Evolutionary conservation across 2,329 filamentous ascomycete genomes (phyloP), one percentile per base, ranked within the genome.

Genomic region (Colletotrichum acutatum): DNA sequence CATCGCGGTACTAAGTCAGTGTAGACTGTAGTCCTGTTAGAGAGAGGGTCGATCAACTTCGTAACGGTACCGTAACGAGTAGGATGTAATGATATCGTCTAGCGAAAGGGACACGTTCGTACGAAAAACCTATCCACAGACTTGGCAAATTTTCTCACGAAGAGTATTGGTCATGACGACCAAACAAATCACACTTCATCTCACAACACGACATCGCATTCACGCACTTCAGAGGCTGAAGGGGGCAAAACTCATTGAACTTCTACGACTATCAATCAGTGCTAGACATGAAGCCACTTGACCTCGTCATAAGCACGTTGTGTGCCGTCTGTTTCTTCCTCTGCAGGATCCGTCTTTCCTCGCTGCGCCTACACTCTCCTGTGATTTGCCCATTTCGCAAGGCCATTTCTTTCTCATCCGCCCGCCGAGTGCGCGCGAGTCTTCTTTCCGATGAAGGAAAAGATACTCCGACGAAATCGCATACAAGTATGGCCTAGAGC

Each of bases 361-460:
- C 60, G 14, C 59, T 57, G 68, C 73, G 58, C 73, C 73, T 71
- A 75, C 74, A 75, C 71, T 67, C 71, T 73, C 63, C 71, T 71
- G 52, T 26, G 54, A 52, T 49, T 32, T 22, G 58, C 62, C 71
- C 62, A 67, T 61, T 73, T 53, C 49, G 61, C 46, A 26, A 54
- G 56, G 68, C 71, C 5, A 58, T 58, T 5, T 52, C 42, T 37
- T 37, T 52, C 72, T 49, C 68, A 61, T 11, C 63, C 52, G 37
- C 42, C 67, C 22, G 37, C 63, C 37, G 42, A 16, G n/a, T 24
- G 24, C 56, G 61, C 37, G 62, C 24, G 26, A 53, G 30, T 53
- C 37, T 53, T 59, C 24, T 28, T 64, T 71, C 34, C 60, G 19
- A 42, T 22, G 26, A 52, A 59, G 46, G 58, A 72, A 60, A 60